Conservation (phyloP, 1,139 yeast genomes). For the Debaryomyces fabryi region DNA sequence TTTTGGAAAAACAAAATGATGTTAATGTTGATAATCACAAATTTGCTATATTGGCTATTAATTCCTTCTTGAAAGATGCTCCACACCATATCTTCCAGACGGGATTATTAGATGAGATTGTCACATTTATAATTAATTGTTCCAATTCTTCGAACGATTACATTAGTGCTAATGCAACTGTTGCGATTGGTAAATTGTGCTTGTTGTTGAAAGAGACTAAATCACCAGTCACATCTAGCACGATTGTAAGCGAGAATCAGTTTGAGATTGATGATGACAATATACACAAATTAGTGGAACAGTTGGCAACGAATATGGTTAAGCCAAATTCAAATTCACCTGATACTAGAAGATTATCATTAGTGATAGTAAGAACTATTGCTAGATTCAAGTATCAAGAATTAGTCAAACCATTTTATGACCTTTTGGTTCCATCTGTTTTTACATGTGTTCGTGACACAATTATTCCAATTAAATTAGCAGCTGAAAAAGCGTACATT, state of each 20-base stretch:
- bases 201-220: slow-evolving; percentile 48
- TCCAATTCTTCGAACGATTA: slow-evolving; percentile 52
- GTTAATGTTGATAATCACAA: slow-evolving; percentile 43
- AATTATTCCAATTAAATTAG: slow-evolving; percentile 86
- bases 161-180: slow-evolving; percentile 75
- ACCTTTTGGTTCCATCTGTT: slow-evolving; percentile 67
- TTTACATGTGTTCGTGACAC: slow-evolving; percentile 85
- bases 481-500: slow-evolving; percentile 90
- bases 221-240: slow-evolving; percentile 36
- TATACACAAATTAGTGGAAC: slow-evolving; percentile 39
- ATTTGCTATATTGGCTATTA: slow-evolving; percentile 73
- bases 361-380: slow-evolving; percentile 76
- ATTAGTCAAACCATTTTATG: slow-evolving; percentile 54
- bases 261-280: slow-evolving; percentile 44
- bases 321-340: slow-evolving; percentile 62
- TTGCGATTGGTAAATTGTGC: slow-evolving; percentile 83
- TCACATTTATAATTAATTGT: slow-evolving; percentile 50
- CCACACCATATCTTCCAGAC: slow-evolving; percentile 60
- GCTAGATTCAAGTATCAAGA: slow-evolving; percentile 60
- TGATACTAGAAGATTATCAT: slow-evolving; percentile 80
- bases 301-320: slow-evolving; percentile 52
- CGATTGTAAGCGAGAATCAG: slow-evolving; percentile 15
- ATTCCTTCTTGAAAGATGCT: slow-evolving; percentile 79
- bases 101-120: slow-evolving; percentile 50
- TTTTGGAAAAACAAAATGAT: slow-evolving; percentile 50